Conservation (phyloP, 169 alveolate genomes). For the Toxoplasma gondii region DNA sequence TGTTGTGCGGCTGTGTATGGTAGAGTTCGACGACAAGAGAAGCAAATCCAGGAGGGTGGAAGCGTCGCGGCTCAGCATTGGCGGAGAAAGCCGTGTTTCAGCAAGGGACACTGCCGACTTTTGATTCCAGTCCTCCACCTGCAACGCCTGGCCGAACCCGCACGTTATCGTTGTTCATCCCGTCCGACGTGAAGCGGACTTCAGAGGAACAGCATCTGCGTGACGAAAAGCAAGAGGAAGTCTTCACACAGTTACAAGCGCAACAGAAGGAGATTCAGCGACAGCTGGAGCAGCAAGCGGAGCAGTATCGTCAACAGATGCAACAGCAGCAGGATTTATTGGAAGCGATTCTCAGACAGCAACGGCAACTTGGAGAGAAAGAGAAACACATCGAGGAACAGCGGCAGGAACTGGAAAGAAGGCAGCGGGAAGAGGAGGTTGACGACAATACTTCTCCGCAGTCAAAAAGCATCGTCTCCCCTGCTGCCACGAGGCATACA, state of each 20-base stretch:
- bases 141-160: slow-evolving; percentile 19
- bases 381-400: background rate
- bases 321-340: slow-evolving; percentile 28
- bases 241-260: background rate
- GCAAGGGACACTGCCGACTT: background rate
- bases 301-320: slow-evolving; percentile 11
- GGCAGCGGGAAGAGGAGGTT: background rate
- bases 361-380: slow-evolving; percentile 12
- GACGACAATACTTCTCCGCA: background rate
- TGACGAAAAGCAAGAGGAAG: slow-evolving; percentile 20
- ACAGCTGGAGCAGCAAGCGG: slow-evolving; percentile 19
- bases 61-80: slow-evolving; percentile 19
- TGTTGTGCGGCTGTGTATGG: background rate
- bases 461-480: background rate
- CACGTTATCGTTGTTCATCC: background rate
- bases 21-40: background rate
- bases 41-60: slow-evolving; percentile 6
- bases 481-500: background rate
- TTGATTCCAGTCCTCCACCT: background rate
- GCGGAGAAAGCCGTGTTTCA: slow-evolving; percentile 22
- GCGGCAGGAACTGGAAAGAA: background rate
- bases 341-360: slow-evolving; percentile 1
- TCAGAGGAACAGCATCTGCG: slow-evolving; percentile 6
- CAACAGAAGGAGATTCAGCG: slow-evolving; percentile 6
- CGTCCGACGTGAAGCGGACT: background rate